These are phyloP conservation scores for Pelagophyceae sp. DNA, from an alignment of 352 stramenopile species.

Conservation along the genomic window DNA sequence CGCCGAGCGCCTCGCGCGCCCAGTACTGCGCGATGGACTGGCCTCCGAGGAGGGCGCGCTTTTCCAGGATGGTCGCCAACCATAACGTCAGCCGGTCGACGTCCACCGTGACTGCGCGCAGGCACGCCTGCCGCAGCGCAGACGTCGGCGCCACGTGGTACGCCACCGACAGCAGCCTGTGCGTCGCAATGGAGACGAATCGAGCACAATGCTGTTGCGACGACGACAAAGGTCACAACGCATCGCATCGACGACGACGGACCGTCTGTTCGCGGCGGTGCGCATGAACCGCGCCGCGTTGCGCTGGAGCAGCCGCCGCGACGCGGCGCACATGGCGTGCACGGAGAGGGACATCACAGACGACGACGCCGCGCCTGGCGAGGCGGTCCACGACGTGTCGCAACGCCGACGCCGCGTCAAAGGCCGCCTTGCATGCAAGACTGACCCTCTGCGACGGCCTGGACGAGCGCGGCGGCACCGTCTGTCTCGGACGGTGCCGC, in stretches of 20 bases:
- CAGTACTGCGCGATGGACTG: neutral
- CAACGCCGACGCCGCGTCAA: no score
- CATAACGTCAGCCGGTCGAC: neutral
- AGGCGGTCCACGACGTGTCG: no score
- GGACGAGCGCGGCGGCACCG: no score
- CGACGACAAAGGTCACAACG: no score
- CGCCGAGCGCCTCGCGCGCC: neutral
- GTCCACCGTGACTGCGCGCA: neutral
- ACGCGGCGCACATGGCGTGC: neutral
- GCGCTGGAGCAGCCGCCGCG: neutral
- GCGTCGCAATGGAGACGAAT: no score
- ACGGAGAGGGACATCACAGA: neutral
- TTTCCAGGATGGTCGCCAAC: neutral
- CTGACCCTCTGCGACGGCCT: no score
- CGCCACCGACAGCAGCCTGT: neutral
- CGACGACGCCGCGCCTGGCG: neutral
- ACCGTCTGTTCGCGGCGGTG: neutral
- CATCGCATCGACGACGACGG: no score
- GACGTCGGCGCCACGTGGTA: conserved; percentile 3
- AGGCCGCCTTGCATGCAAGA: no score
- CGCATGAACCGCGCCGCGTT: neutral
- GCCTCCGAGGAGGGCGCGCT: neutral
- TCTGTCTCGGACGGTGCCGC: neutral
- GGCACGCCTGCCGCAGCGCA: neutral
- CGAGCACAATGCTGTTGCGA: no score